A percentile compares a stretch with the other conserved stretches of the same genome.
Evolutionary conservation across 352 stramenopile species (phyloP).

Genomic region (Aphanomyces cochlioides): DNA sequence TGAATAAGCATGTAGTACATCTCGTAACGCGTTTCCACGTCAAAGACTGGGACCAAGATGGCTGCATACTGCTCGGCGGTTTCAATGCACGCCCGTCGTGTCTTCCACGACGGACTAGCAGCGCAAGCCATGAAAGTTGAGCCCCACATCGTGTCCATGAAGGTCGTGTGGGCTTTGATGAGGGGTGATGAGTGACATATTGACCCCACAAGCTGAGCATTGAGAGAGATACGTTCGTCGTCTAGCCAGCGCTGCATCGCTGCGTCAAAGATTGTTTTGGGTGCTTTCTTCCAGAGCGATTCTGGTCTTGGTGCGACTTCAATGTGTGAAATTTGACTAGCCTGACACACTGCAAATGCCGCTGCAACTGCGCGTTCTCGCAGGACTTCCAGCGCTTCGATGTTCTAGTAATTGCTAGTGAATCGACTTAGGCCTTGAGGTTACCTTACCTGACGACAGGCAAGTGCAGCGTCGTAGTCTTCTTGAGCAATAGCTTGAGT

Average conservation of each 20-base stretch:
- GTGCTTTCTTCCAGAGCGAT: neutral
- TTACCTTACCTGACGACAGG: slow-evolving; percentile 10
- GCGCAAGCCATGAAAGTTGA: slow-evolving; percentile 3
- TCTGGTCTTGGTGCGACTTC: neutral
- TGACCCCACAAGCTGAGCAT: too few species aligned
- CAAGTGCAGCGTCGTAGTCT: slow-evolving; percentile 19
- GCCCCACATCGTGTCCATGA: slow-evolving; percentile 19
- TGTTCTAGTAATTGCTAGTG: neutral
- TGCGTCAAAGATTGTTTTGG: slow-evolving; percentile 7
- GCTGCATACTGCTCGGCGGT: slow-evolving; percentile 22
- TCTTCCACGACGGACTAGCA: neutral
- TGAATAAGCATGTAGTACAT: slow-evolving; percentile 20
- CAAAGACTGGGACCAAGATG: slow-evolving; percentile 14
- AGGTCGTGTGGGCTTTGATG: neutral
- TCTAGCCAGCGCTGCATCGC: slow-evolving; percentile 7
- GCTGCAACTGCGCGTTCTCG: slow-evolving; percentile 9
- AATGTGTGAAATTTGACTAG: neutral
- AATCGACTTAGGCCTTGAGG: neutral
- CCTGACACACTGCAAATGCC: slow-evolving; percentile 16
- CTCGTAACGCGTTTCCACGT: slow-evolving; percentile 26
- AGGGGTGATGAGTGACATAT: too few species aligned
- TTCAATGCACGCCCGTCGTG: slow-evolving; percentile 24
- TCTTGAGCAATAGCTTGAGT: neutral
- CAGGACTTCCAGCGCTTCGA: slow-evolving; percentile 13
- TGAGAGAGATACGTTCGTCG: neutral